These are phyloP conservation scores for Zymoseptoria passerinii DNA, from an alignment of 2,329 filamentous ascomycete genomes.

Conservation along the genomic window DNA sequence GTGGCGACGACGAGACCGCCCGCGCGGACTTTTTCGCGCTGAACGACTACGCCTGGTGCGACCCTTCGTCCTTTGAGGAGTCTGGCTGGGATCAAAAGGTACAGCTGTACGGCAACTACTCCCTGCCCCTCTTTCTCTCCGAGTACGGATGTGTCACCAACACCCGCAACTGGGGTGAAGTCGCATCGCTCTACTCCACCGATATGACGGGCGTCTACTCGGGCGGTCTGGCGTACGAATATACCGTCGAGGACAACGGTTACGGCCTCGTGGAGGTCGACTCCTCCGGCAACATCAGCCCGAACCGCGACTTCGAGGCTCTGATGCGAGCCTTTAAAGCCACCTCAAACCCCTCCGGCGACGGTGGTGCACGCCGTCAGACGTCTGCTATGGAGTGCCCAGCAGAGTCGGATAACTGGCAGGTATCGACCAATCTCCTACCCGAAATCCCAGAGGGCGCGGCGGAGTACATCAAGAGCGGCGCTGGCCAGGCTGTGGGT, in stretches of 20 bases:
- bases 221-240: constrained; percentile 91
- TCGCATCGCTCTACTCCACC: constrained; percentile 66
- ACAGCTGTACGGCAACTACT: constrained; percentile 75
- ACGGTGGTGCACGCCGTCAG: constrained; percentile 48
- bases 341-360: constrained; percentile 46
- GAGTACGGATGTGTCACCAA: constrained; percentile 86
- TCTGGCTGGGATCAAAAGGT: constrained; percentile 86
- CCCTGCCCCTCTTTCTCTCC: constrained; percentile 83
- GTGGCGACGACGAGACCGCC: constrained; percentile 64
- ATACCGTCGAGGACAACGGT: constrained; percentile 67
- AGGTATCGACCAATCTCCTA: constrained; percentile 43
- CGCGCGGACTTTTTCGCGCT: constrained; percentile 83
- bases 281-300: constrained; percentile 44
- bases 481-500: constrained; percentile 49
- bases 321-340: constrained; percentile 45
- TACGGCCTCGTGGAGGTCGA: constrained; percentile 69
- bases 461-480: constrained; percentile 47
- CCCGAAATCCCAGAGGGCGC: constrained; percentile 50
- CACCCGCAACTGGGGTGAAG: constrained; percentile 71
- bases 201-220: constrained; percentile 89
- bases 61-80: constrained; percentile 55
- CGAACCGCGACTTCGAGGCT: constrained; percentile 55
- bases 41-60: constrained; percentile 85
- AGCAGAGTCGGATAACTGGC: constrained; percentile 46
- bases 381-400: constrained; percentile 48